Base-by-base conservation (phyloP, 306 rosid species). In the Dalbergia oliveri region DNA sequence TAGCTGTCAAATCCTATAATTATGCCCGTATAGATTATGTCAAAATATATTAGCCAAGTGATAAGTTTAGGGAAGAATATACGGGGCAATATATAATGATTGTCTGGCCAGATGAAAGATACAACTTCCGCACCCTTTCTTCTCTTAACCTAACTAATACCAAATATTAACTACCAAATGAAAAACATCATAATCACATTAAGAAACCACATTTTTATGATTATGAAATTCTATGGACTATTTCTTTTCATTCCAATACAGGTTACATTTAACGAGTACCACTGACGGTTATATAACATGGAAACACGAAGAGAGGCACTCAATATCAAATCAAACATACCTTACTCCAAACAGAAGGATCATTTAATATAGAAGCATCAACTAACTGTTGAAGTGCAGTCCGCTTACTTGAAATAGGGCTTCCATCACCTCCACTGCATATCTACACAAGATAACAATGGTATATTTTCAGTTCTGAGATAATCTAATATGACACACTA, bases 341-440 rank as follows among this genome's bases (percentile, higher is more conserved):
- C 99, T 91, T 91, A 19, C 87, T 84, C 99, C 99, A 96, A 83
- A 93, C 63, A 77, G 97, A 89, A 71, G 82, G 87, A 80, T 96
- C 97, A 78, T 93, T 93, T 75, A 89, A 70, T 21, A 79, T 57
- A 45, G 99, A 96, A 79, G 92, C 92, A 69, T 93, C 94, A 43
- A 92, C 85, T 80, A 96, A 82, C 82, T 96, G 97, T 80, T 93
- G 97, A 84, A 96, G 91, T 39, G 99, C 97, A 73, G 81, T 80
- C 58, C 86, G 86, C 83, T 91, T 96, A 76, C 89, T 91, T 61
- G 92, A 85, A 76, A 87, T 34, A 69, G 92, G 88, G 84, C 88
- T 89, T 81, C 88, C 97, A 82, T 83, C 94, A 69, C 85, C 82
- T 58, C 91, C 97, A 67, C 87, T 82, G 84, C 88, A 82, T 70